Evolutionary conservation across 345 rosid species (phyloP).

Genomic region (Durio zibethinus): DNA sequence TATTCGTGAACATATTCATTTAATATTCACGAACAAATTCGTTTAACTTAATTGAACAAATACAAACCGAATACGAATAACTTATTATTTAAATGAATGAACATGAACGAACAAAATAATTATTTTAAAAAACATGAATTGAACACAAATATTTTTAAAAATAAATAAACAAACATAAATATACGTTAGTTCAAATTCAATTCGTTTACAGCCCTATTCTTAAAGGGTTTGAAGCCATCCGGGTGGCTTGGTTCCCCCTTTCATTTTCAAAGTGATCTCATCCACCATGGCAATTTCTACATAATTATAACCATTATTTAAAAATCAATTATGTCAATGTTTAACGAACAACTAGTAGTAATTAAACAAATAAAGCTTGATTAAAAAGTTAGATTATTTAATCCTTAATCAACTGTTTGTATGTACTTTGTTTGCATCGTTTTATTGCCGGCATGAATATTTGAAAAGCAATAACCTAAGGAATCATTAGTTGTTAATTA

Average conservation of each 20-base stretch:
- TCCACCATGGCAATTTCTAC: conserved; percentile 8
- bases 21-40: too few species aligned
- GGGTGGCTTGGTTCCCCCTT: conserved; percentile 5
- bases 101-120: too few species aligned
- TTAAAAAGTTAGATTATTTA: not conserved
- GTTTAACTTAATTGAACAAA: too few species aligned
- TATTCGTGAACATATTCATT: too few species aligned
- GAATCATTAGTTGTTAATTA: not conserved
- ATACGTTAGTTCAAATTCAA: too few species aligned
- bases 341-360: conserved; percentile 12
- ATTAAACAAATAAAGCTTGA: conserved; percentile 2
- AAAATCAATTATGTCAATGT: not conserved
- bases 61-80: too few species aligned
- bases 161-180: too few species aligned
- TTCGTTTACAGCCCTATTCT: too few species aligned
- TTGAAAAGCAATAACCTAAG: conserved; percentile 23
- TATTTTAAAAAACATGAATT: too few species aligned
- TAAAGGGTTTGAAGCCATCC: not conserved
- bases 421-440: conserved; percentile 24
- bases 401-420: conserved; percentile 15
- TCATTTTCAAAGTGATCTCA: conserved; percentile 24
- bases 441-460: conserved; percentile 32
- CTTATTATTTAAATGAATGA: too few species aligned
- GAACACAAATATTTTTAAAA: too few species aligned
- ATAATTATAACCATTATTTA: not conserved